phyloP scores from a whole-genome alignment of 306 rosid species.

The Castanea crenata region DNA sequence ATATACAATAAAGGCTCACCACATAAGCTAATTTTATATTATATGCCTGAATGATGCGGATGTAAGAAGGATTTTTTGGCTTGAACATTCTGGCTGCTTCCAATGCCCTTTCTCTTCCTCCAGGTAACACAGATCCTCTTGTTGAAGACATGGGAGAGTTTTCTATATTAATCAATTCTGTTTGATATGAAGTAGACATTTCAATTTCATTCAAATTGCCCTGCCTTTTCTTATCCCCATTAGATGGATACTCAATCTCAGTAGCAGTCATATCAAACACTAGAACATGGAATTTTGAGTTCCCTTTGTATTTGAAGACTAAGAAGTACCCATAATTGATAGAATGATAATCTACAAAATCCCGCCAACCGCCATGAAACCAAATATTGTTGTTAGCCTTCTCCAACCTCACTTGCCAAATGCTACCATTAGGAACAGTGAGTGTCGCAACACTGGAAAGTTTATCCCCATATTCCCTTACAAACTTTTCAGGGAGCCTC shows the following conservation, averaged over 20 bases:
- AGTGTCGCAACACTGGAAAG: constrained; percentile 2
- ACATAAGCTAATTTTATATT: not conserved
- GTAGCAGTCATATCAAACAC: constrained; percentile 7
- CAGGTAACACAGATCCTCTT: not conserved
- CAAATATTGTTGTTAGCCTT: not conserved
- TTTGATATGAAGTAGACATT: not conserved
- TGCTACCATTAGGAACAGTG: constrained; percentile 6
- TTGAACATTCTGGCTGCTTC: constrained; percentile 6
- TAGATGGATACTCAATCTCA: constrained; percentile 24
- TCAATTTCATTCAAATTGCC: not conserved
- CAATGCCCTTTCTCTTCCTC: not conserved
- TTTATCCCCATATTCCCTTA: not conserved
- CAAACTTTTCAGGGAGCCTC: constrained; percentile 13
- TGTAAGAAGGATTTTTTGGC: constrained; percentile 9
- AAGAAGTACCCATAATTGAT: constrained; percentile 11
- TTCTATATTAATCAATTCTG: no score
- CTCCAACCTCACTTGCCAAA: constrained; percentile 19
- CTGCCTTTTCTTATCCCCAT: not conserved
- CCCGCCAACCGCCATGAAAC: constrained; percentile 11
- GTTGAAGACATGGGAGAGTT: not conserved
- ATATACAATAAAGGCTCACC: constrained; percentile 16
- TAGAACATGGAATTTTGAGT: constrained; percentile 19
- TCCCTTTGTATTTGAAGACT: constrained; percentile 16
- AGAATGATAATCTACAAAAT: constrained; percentile 15
- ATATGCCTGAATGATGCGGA: not conserved